Percentiles rank a stretch among this genome's conserved stretches.
Evolutionary conservation across 176 grass and related monocot species (phyloP).

Genomic region (Typha latifolia): DNA sequence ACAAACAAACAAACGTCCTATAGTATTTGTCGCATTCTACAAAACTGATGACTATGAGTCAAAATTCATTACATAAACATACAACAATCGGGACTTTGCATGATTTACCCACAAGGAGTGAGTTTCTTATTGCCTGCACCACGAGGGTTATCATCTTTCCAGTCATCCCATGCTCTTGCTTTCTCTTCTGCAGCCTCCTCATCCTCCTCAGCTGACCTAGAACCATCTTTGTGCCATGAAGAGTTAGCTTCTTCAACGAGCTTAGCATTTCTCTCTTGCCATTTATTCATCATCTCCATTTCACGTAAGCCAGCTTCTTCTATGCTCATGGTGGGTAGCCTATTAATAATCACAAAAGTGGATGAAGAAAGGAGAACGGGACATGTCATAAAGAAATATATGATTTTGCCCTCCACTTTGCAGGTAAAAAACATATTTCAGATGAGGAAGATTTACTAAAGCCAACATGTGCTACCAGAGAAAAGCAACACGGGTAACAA

Average conservation of each 20-base stretch:
- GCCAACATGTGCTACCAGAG: too few relatives aligned
- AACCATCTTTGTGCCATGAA: constrained; percentile 56
- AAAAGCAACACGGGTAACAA: too few relatives aligned
- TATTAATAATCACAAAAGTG: constrained; percentile 4
- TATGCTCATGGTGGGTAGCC: constrained; percentile 84
- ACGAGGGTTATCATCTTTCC: constrained; percentile 94
- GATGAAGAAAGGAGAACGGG: neutral
- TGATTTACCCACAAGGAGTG: constrained; percentile 64
- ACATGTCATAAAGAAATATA: neutral
- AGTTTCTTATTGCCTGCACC: constrained; percentile 96
- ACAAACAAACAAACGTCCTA: neutral
- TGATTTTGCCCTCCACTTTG: too few relatives aligned
- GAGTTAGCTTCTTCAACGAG: constrained; percentile 67
- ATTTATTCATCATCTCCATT: constrained; percentile 93
- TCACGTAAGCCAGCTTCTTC: constrained; percentile 79
- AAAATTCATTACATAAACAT: neutral
- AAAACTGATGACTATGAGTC: neutral
- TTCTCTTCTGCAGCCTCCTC: constrained; percentile 69
- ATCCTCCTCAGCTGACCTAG: constrained; percentile 36
- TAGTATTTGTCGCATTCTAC: too few relatives aligned
- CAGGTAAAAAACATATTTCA: too few relatives aligned
- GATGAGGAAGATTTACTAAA: too few relatives aligned
- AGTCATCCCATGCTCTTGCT: constrained; percentile 82
- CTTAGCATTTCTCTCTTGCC: constrained; percentile 63
- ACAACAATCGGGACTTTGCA: neutral